Evolutionary conservation across 2,329 filamentous ascomycete genomes (phyloP).

Genomic region (Alternaria hordeiaustralica): DNA sequence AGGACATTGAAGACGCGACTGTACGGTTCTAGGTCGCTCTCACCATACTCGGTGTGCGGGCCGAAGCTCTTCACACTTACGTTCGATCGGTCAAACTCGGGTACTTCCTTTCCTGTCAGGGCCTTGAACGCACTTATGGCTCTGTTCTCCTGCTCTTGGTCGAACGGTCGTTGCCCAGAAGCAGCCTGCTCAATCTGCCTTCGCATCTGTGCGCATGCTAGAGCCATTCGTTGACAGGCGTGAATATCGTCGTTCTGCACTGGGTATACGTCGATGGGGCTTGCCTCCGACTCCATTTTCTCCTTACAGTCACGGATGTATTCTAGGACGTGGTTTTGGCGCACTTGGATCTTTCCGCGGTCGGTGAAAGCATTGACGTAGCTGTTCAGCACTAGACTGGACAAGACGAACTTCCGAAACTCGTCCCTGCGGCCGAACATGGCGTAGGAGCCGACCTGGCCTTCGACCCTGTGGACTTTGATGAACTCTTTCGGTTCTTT

Average conservation of each 20-base stretch:
- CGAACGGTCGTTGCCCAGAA: not conserved
- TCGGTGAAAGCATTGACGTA: not conserved
- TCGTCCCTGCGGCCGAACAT: not conserved
- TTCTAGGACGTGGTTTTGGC: not conserved
- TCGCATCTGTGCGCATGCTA: not conserved
- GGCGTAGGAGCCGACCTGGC: not conserved
- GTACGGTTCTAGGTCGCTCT: not conserved
- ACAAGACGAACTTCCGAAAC: not conserved
- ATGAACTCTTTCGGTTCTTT: not conserved
- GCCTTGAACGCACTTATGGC: not conserved
- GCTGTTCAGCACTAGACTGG: not conserved
- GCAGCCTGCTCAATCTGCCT: not conserved
- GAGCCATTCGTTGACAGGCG: not conserved
- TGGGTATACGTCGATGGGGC: not conserved
- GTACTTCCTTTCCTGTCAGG: not conserved
- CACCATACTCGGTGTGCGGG: not conserved
- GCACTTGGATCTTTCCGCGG: not conserved
- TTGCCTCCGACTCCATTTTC: not conserved
- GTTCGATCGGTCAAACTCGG: not conserved
- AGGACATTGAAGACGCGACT: not conserved
- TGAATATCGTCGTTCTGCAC: not conserved
- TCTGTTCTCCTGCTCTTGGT: not conserved
- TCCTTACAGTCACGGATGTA: not conserved
- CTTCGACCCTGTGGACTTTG: not conserved
- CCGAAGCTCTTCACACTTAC: not conserved